Evolutionary conservation across 2,329 filamentous ascomycete species (phyloP).

Genomic region (Ophiocordyceps camponoti-rufipedis): DNA sequence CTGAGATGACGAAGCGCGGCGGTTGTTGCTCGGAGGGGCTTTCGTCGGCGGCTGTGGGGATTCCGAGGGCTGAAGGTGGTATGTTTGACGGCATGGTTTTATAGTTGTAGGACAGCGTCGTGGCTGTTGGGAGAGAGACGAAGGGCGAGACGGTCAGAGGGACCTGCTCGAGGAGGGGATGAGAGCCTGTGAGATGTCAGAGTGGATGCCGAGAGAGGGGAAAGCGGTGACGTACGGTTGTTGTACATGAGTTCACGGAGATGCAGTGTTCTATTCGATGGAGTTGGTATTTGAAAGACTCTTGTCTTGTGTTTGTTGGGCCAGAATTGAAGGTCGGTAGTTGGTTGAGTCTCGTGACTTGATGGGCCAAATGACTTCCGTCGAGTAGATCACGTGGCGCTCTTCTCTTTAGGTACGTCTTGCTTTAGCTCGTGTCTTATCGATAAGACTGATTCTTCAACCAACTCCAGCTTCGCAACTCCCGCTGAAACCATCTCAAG

Average conservation of each 20-base stretch:
- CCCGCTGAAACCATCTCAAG: too few species aligned
- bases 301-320: not conserved
- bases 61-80: slow-evolving; percentile 28
- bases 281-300: too few species aligned
- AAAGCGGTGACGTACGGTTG: slow-evolving; percentile 13
- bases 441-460: too few species aligned
- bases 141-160: slow-evolving; percentile 90
- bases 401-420: too few species aligned
- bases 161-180: slow-evolving; percentile 80
- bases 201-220: slow-evolving; percentile 2
- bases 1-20: slow-evolving; percentile 57
- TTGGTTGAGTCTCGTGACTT: too few species aligned
- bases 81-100: slow-evolving; percentile 75
- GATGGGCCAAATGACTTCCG: too few species aligned
- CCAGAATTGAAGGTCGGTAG: too few species aligned
- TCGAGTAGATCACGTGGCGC: too few species aligned
- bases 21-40: slow-evolving; percentile 9
- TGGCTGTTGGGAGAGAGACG: slow-evolving; percentile 72
- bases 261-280: not conserved
- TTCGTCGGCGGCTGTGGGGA: slow-evolving; percentile 17
- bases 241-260: slow-evolving; percentile 11
- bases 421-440: too few species aligned
- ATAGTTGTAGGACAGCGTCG: slow-evolving; percentile 91
- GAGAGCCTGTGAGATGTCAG: slow-evolving; percentile 37
- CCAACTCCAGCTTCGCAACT: too few species aligned